Conservation (phyloP, 495 filamentous ascomycete species). For the Bacidia rubella region DNA sequence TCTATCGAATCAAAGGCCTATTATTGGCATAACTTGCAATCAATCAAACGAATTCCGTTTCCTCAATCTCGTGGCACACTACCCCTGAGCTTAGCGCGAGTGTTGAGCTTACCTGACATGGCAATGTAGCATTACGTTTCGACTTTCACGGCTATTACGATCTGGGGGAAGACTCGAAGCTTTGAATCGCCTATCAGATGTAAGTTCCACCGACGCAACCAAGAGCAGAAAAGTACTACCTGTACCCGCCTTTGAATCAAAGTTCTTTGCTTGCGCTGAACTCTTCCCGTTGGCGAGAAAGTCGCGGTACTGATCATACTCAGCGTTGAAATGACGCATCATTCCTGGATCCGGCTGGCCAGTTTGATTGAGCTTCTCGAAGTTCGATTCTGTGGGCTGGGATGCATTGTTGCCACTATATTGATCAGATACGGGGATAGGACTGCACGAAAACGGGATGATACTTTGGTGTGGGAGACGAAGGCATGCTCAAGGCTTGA, state of each 20-base stretch:
- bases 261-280: background rate
- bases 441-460: background rate
- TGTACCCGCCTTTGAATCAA: background rate
- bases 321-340: background rate
- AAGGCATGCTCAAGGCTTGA: background rate
- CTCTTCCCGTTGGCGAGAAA: background rate
- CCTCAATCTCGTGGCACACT: too few relatives aligned
- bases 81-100: too few relatives aligned
- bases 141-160: too few relatives aligned
- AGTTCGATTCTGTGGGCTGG: background rate
- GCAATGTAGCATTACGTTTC: too few relatives aligned
- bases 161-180: too few relatives aligned
- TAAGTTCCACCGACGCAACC: background rate
- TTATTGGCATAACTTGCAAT: too few relatives aligned
- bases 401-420: background rate
- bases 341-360: background rate
- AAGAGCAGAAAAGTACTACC: too few relatives aligned
- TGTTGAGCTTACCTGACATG: too few relatives aligned
- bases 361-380: background rate
- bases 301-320: conserved; percentile 1
- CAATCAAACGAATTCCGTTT: too few relatives aligned
- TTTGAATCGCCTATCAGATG: too few relatives aligned
- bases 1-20: too few relatives aligned
- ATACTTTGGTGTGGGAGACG: background rate
- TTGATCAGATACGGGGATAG: background rate